Conservation (phyloP, 495 filamentous ascomycete genomes). For the Talaromyces trachyspermus region DNA sequence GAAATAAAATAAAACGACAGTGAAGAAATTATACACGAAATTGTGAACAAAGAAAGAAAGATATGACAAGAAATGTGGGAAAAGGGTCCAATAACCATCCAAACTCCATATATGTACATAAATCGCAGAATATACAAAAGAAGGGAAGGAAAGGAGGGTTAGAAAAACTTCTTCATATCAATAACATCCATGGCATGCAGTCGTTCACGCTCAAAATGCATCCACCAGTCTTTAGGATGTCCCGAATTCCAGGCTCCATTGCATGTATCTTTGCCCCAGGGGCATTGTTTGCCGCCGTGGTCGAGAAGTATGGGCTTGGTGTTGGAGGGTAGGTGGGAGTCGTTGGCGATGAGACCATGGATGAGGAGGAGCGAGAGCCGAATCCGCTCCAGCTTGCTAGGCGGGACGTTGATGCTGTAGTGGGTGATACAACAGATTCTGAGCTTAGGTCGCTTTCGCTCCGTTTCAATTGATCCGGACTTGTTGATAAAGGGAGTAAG, state of each 20-base stretch:
- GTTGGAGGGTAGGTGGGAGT: slow-evolving; percentile 30
- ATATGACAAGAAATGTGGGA: slow-evolving; percentile 1
- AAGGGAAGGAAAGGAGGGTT: slow-evolving; percentile 14
- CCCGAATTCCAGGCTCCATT: slow-evolving; percentile 41
- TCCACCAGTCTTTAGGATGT: slow-evolving; percentile 44
- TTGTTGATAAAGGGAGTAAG: not conserved
- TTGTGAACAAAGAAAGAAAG: not conserved
- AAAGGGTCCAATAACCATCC: not conserved
- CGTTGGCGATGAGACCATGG: not conserved
- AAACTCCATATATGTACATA: not conserved
- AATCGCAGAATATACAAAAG: slow-evolving; percentile 1
- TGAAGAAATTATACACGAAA: too few relatives aligned
- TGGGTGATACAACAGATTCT: slow-evolving; percentile 18
- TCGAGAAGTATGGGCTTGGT: slow-evolving; percentile 29
- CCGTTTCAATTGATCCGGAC: slow-evolving; percentile 3
- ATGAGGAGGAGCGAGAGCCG: not conserved
- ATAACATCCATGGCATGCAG: slow-evolving; percentile 33
- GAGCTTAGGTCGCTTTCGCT: slow-evolving; percentile 17
- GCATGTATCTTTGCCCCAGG: slow-evolving; percentile 40
- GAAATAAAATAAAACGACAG: too few relatives aligned
- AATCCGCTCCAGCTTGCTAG: slow-evolving; percentile 4
- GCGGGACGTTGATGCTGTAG: not conserved
- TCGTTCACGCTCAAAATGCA: slow-evolving; percentile 42
- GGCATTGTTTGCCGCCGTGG: slow-evolving; percentile 21
- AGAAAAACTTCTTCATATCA: slow-evolving; percentile 33